These are phyloP conservation scores for Penicillium dipodomyicola DNA, from an alignment of 495 filamentous ascomycete species.

Conservation along the genomic window DNA sequence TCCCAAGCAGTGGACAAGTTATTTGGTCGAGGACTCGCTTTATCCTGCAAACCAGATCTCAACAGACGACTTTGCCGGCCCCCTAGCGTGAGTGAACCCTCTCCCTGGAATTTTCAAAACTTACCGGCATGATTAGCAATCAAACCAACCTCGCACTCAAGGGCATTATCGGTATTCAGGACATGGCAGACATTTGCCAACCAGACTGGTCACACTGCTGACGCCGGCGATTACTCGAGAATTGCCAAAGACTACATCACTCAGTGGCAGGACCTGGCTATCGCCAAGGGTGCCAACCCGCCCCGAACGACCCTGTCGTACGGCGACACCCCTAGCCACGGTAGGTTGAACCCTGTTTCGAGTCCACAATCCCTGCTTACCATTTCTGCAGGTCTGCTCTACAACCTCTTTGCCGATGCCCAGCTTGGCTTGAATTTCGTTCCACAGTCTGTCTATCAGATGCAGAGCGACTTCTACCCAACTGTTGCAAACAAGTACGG, in stretches of 20 bases:
- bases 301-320: slow-evolving; percentile 83
- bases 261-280: slow-evolving; percentile 73
- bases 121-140: slow-evolving; percentile 48
- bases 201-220: slow-evolving; percentile 58
- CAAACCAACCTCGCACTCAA: slow-evolving; percentile 92
- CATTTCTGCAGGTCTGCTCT: slow-evolving; percentile 40
- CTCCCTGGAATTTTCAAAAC: neutral
- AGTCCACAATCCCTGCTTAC: neutral
- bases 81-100: slow-evolving; percentile 58
- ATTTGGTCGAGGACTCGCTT: slow-evolving; percentile 76
- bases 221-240: slow-evolving; percentile 61
- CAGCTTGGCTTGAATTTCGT: slow-evolving; percentile 48
- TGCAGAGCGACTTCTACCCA: no score
- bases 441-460: slow-evolving; percentile 23
- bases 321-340: slow-evolving; percentile 44
- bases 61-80: slow-evolving; percentile 92
- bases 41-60: slow-evolving; percentile 83
- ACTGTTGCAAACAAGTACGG: no score
- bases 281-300: slow-evolving; percentile 62
- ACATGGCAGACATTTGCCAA: slow-evolving; percentile 78
- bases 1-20: slow-evolving; percentile 84
- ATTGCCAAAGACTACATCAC: slow-evolving; percentile 73
- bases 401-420: slow-evolving; percentile 52
- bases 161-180: slow-evolving; percentile 87
- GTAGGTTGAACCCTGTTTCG: slow-evolving; percentile 18